A percentile compares a stretch with the other conserved stretches of the same genome.
Evolutionary conservation across 495 filamentous ascomycete species (phyloP).

Genomic region (Staphylotrichum tortipilum): DNA sequence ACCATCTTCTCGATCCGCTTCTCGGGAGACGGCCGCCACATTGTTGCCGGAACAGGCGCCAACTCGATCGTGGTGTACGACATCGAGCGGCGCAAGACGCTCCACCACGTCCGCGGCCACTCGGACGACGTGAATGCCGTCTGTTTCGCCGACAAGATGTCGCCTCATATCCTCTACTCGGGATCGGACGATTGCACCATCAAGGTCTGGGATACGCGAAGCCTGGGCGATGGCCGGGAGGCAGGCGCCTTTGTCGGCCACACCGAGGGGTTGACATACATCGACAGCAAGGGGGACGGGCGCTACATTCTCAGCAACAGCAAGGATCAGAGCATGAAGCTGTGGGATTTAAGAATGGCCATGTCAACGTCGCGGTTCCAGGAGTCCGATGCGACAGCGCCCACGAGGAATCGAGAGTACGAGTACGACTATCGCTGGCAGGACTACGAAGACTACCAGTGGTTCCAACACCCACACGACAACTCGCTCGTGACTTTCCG

Average conservation of each 20-base stretch:
- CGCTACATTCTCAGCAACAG: slow-evolving; percentile 88
- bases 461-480: slow-evolving; percentile 72
- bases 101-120: slow-evolving; percentile 72
- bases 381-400: slow-evolving; percentile 30
- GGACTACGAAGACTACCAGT: slow-evolving; percentile 58
- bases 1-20: slow-evolving; percentile 89
- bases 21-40: slow-evolving; percentile 82
- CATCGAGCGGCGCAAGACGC: slow-evolving; percentile 63
- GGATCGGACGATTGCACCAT: slow-evolving; percentile 91
- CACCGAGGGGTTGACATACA: slow-evolving; percentile 88
- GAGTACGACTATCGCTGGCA: slow-evolving; percentile 83
- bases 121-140: slow-evolving; percentile 91
- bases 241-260: slow-evolving; percentile 92
- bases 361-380: slow-evolving; percentile 59
- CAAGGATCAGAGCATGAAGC: slow-evolving; percentile 95
- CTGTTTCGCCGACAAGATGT: slow-evolving; percentile 82
- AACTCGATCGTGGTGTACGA: slow-evolving; percentile 86
- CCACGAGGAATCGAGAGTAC: slow-evolving; percentile 44
- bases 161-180: slow-evolving; percentile 92
- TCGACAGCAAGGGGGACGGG: slow-evolving; percentile 94
- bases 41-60: slow-evolving; percentile 80
- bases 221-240: slow-evolving; percentile 76
- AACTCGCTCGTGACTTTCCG: slow-evolving; percentile 89
- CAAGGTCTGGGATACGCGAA: slow-evolving; percentile 93
- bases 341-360: slow-evolving; percentile 88